A percentile compares a stretch with the other conserved stretches of the same genome.
phyloP scores from a whole-genome alignment of 179 eudicot species.

The Silene coronaria region DNA sequence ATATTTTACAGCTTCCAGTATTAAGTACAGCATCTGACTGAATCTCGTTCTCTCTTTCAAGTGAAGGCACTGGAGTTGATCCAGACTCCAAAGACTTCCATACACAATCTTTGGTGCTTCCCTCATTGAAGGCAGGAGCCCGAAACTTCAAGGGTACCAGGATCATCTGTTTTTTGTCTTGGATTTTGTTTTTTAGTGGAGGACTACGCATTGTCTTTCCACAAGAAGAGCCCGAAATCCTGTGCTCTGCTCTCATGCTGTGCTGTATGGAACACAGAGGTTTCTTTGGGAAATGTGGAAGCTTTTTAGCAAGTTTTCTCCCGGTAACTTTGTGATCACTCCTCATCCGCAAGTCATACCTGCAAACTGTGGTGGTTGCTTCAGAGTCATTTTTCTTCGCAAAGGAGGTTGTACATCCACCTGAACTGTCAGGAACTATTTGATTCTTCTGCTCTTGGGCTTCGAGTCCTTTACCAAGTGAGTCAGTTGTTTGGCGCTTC shows the following conservation, averaged over 20 bases:
- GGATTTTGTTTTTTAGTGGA: slow-evolving; percentile 18
- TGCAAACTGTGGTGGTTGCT: slow-evolving; percentile 26
- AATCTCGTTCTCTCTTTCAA: slow-evolving; percentile 24
- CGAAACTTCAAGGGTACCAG: slow-evolving; percentile 19
- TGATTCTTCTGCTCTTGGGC: slow-evolving; percentile 29
- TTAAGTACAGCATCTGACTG: slow-evolving; percentile 17
- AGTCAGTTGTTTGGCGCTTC: slow-evolving; percentile 24
- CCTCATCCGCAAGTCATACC: slow-evolving; percentile 23
- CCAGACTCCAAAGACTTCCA: slow-evolving; percentile 11
- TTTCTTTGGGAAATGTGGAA: slow-evolving; percentile 24
- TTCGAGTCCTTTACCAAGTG: slow-evolving; percentile 23
- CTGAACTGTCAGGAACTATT: slow-evolving; percentile 34
- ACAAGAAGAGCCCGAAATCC: slow-evolving; percentile 26
- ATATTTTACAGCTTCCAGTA: slow-evolving; percentile 17
- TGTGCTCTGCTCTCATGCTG: slow-evolving; percentile 22
- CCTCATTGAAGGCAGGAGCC: slow-evolving; percentile 24
- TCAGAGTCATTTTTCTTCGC: slow-evolving; percentile 32
- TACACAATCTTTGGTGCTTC: slow-evolving; percentile 14
- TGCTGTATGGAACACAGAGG: slow-evolving; percentile 26
- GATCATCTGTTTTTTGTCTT: slow-evolving; percentile 18
- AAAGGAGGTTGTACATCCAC: slow-evolving; percentile 38
- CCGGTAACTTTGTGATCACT: slow-evolving; percentile 24
- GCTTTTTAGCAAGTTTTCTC: slow-evolving; percentile 21
- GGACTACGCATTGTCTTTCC: slow-evolving; percentile 26
- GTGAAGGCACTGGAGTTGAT: slow-evolving; percentile 10